phyloP scores from a whole-genome alignment of 768 basidiomycete genomes.

The Amanita muscaria region DNA sequence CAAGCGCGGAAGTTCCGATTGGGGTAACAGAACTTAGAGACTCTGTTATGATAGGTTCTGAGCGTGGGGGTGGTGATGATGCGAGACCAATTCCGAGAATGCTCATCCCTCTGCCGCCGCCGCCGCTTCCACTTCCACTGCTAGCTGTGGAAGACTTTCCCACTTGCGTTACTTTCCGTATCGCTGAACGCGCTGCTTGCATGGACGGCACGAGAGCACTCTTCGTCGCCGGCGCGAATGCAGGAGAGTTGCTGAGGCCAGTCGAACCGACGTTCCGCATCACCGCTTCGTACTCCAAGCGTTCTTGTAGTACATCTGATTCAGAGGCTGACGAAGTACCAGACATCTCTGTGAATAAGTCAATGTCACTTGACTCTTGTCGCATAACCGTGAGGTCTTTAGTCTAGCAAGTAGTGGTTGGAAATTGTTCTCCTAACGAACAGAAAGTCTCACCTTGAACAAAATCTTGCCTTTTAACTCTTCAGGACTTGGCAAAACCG shows the following conservation, averaged over 20 bases:
- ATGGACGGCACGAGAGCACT: slow-evolving; percentile 3
- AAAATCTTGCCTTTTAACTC: slow-evolving; percentile 71
- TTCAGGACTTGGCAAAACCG: slow-evolving; percentile 74
- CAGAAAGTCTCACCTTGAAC: slow-evolving; percentile 51
- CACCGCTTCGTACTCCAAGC: slow-evolving; percentile 14
- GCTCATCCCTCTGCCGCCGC: not conserved
- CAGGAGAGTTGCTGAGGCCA: too few species aligned
- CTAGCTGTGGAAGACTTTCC: not conserved
- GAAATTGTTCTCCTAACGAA: not conserved
- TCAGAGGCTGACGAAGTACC: slow-evolving; percentile 19
- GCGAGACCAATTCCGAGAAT: not conserved
- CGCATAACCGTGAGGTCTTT: slow-evolving; percentile 4
- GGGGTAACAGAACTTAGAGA: not conserved
- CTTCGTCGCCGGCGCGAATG: slow-evolving; percentile 3
- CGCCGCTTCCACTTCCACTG: not conserved
- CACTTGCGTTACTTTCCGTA: slow-evolving; percentile 2
- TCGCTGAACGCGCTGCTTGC: slow-evolving; percentile 2
- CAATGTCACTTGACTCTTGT: not conserved
- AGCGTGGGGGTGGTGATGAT: not conserved
- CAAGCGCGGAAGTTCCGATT: not conserved
- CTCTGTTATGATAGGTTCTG: not conserved
- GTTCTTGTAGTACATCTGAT: slow-evolving; percentile 16
- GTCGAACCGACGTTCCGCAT: not conserved
- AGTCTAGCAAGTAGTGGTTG: slow-evolving; percentile 17
- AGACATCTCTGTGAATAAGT: slow-evolving; percentile 10